Conservation (phyloP, 139 green algal species). For the Mychonastes homosphaera region DNA sequence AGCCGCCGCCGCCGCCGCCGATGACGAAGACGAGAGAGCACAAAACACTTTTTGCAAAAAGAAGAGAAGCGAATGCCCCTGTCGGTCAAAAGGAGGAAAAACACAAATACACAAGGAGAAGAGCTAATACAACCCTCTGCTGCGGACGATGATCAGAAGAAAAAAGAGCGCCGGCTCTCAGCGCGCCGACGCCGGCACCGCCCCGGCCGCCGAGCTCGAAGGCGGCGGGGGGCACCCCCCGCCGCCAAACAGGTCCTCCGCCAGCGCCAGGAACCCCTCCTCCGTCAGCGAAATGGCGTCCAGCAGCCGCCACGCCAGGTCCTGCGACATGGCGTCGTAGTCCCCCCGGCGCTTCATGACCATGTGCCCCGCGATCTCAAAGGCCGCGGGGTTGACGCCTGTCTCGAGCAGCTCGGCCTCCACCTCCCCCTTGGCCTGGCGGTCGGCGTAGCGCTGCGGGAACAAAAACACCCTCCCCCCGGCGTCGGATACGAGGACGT, state of each 20-base stretch:
- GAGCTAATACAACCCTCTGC: too few species aligned
- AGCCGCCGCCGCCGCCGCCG: too few species aligned
- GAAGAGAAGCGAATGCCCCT: too few species aligned
- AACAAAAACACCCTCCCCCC: slow-evolving; percentile 82
- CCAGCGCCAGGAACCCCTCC: slow-evolving; percentile 20
- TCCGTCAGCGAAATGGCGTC: slow-evolving; percentile 47
- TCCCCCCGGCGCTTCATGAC: slow-evolving; percentile 81
- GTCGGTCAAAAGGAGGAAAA: too few species aligned
- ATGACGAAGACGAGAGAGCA: too few species aligned
- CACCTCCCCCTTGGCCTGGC: slow-evolving; percentile 61
- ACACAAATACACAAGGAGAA: too few species aligned
- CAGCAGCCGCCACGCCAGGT: slow-evolving; percentile 51
- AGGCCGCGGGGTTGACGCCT: slow-evolving; percentile 88
- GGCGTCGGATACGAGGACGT: slow-evolving; percentile 87
- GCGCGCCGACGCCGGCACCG: too few species aligned
- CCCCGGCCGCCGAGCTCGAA: too few species aligned
- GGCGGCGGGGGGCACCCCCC: too few species aligned
- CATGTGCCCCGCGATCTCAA: slow-evolving; percentile 94
- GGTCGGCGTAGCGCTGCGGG: slow-evolving; percentile 62
- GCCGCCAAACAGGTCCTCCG: slow-evolving; percentile 1
- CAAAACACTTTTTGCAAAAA: too few species aligned
- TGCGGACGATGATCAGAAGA: too few species aligned
- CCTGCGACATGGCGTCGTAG: slow-evolving; percentile 66
- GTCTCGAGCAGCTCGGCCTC: slow-evolving; percentile 44
- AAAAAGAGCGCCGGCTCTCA: too few species aligned